A percentile compares a stretch with the other conserved stretches of the same genome.
phyloP scores from a whole-genome alignment of 2,329 filamentous ascomycete species.

The Exutisphaerella laricina region DNA sequence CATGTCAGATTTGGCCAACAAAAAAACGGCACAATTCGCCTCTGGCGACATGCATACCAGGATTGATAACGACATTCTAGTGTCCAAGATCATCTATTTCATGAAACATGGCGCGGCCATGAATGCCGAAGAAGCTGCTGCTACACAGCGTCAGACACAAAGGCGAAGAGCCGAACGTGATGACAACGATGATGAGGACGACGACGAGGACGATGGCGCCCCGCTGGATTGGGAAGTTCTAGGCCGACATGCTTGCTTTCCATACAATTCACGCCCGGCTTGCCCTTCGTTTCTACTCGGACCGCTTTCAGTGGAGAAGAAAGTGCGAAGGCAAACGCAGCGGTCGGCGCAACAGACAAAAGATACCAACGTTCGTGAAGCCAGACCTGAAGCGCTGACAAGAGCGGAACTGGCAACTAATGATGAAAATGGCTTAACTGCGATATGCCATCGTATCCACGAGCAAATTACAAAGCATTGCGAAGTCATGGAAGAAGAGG shows the following conservation, averaged over 20 bases:
- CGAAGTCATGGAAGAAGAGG: slow-evolving; percentile 26
- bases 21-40: slow-evolving; percentile 68
- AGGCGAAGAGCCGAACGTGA: slow-evolving; percentile 16
- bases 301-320: slow-evolving; percentile 83
- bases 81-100: slow-evolving; percentile 81
- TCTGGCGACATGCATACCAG: slow-evolving; percentile 68
- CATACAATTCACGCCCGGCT: slow-evolving; percentile 65
- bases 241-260: slow-evolving; percentile 70
- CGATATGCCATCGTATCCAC: slow-evolving; percentile 70
- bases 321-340: slow-evolving; percentile 63
- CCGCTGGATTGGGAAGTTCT: slow-evolving; percentile 81
- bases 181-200: slow-evolving; percentile 50
- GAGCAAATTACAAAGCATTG: no score
- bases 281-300: slow-evolving; percentile 81
- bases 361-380: slow-evolving; percentile 61
- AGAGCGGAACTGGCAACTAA: slow-evolving; percentile 66
- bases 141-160: slow-evolving; percentile 15
- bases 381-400: slow-evolving; percentile 69
- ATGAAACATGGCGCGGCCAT: slow-evolving; percentile 63
- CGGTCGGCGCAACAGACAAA: slow-evolving; percentile 65
- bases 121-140: slow-evolving; percentile 47
- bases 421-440: slow-evolving; percentile 75
- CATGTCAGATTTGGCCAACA: slow-evolving; percentile 72
- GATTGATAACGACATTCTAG: slow-evolving; percentile 84
- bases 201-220: slow-evolving; percentile 63